Evolutionary conservation across 2,329 filamentous ascomycete species (phyloP), one percentile per base, ranked within the genome.

Genomic region (Plenodomus lindquistii): DNA sequence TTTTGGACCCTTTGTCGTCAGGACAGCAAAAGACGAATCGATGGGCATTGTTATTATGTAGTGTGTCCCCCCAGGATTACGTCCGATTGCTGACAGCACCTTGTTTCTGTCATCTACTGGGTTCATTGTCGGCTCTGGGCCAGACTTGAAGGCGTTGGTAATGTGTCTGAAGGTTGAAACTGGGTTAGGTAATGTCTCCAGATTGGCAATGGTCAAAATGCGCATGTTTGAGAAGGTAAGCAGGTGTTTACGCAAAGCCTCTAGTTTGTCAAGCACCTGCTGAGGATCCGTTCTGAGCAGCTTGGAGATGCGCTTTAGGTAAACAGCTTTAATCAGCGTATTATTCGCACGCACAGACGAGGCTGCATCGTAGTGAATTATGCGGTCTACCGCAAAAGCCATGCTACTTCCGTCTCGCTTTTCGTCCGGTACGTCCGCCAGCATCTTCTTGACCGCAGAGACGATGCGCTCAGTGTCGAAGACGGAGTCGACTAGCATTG

Each of bases 1-100:
- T 19, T 83, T 81, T 15, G 93, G 83, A 5, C 93, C 93, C 36
- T 82, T 82, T 2, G 87, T 81, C 10, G 88, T 88, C 61, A 89
- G 85, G 50, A 92, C 83, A 19, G 87, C 87, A 74, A 91, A 97
- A 1, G 92, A 97, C 37, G 89, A 95, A 75, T 99, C 94, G 42
- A 97, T 87, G 0, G 90, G 85, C 85, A 99, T 94, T 15, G 94
- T 91, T 18, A 97, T 83, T 44, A 99, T 82, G 58, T 90, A 87
- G 24, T 87, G 84, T 29, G 88, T 80, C 4, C 84, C 82, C 13
- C 94, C 94, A 0, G 92, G 88, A 6, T 83, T 84, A 44, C 81
- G 81, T 15, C 91, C 94, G 45, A 89, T 85, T 0, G 84, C 78
- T 55, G 85, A 95, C 45, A 96, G 84, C n/a, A 91, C 80, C 34